Evolutionary conservation across 305 asterid genomes (phyloP).

Genomic region (Plantago lanceolata): DNA sequence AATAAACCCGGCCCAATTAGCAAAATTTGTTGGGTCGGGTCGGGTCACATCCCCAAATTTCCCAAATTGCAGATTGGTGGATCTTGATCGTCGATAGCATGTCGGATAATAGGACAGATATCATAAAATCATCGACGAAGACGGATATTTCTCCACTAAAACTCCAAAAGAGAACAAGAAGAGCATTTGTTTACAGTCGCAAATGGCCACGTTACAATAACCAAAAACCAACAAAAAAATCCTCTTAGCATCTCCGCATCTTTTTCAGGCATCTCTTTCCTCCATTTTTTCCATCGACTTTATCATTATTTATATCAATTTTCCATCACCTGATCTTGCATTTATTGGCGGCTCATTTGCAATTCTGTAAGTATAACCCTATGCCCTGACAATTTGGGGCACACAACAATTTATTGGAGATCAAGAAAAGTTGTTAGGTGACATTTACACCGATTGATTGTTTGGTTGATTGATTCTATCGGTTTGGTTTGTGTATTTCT

Average conservation of each 20-base stretch:
- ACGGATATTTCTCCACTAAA: not conserved
- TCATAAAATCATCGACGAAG: not conserved
- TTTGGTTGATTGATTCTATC: too few species aligned
- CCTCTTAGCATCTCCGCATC: not conserved
- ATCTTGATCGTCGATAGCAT: not conserved
- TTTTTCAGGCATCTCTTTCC: not conserved
- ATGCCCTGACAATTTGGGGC: not conserved
- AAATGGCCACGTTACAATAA: not conserved
- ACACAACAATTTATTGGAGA: not conserved
- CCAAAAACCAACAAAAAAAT: not conserved
- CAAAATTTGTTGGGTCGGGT: too few species aligned
- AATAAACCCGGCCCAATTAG: too few species aligned
- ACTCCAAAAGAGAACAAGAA: not conserved
- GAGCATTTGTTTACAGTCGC: not conserved
- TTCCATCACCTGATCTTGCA: not conserved
- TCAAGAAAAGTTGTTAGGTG: not conserved
- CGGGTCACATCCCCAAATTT: not conserved
- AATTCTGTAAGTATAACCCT: not conserved
- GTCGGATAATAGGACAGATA: not conserved
- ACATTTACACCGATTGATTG: not conserved
- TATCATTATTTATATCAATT: not conserved
- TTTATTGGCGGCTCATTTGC: slow-evolving; percentile 12
- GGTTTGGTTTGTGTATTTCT: too few species aligned
- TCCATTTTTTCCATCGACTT: not conserved
- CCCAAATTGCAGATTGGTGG: not conserved